Evolutionary conservation across 2,329 filamentous ascomycete genomes (phyloP).

Genomic region (Aspergillus terreus): DNA sequence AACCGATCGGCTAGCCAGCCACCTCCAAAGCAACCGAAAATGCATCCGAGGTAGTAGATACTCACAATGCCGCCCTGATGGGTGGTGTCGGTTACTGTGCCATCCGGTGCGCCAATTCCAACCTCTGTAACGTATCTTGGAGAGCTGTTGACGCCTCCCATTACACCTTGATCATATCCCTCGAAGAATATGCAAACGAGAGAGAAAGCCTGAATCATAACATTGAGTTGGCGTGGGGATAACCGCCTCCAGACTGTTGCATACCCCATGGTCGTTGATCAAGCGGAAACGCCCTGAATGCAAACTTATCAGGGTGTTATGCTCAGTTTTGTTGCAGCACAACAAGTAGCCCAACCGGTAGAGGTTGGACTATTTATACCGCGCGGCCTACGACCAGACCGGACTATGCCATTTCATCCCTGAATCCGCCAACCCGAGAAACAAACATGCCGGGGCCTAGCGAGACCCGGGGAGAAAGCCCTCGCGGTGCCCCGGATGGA

Average conservation of each 20-base stretch:
- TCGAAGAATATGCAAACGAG: conserved; percentile 35
- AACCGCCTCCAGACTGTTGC: conserved; percentile 43
- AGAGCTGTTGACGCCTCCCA: conserved; percentile 48
- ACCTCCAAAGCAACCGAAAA: conserved; percentile 50
- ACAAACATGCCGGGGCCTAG: too few species aligned
- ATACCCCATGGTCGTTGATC: conserved; percentile 31
- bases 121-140: conserved; percentile 37
- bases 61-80: conserved; percentile 53
- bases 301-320: too few species aligned
- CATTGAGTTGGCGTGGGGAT: conserved; percentile 41
- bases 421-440: too few species aligned
- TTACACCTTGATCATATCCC: conserved; percentile 55
- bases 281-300: too few species aligned
- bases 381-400: too few species aligned
- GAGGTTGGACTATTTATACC: too few species aligned
- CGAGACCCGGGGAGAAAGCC: neutral
- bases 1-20: conserved; percentile 49
- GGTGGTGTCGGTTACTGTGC: conserved; percentile 45
- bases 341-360: too few species aligned
- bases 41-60: conserved; percentile 52
- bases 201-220: conserved; percentile 33
- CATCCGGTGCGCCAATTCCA: conserved; percentile 44
- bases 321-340: too few species aligned
- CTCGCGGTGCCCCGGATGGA: too few species aligned
- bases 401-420: too few species aligned